These are phyloP conservation scores for Colletotrichum sp. DNA, from an alignment of 2,329 filamentous ascomycete species.

Conservation along the genomic window DNA sequence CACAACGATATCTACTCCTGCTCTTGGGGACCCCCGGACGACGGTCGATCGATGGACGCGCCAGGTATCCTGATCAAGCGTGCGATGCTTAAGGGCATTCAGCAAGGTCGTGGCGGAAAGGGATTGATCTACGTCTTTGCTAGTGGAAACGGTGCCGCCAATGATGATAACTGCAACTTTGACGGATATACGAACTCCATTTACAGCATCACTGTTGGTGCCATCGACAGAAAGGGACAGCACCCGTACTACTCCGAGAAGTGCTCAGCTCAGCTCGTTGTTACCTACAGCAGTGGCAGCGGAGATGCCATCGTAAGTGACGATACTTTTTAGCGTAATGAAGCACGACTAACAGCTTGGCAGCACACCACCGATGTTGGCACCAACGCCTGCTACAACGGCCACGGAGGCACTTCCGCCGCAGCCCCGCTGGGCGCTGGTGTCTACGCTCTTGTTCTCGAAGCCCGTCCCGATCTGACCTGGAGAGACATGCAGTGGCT, in stretches of 20 bases:
- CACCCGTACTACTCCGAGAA: constrained; percentile 97
- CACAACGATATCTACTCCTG: constrained; percentile 98
- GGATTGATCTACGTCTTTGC: constrained; percentile 97
- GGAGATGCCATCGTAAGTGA: constrained; percentile 77
- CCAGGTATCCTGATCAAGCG: constrained; percentile 86
- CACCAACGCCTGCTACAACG: constrained; percentile 74
- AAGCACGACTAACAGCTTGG: constrained; percentile 22
- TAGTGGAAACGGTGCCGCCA: constrained; percentile 87
- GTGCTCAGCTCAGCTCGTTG: constrained; percentile 93
- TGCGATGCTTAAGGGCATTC: constrained; percentile 91
- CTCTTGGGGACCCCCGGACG: constrained; percentile 96
- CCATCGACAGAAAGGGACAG: constrained; percentile 83
- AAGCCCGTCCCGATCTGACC: constrained; percentile 82
- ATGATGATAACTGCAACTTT: constrained; percentile 97
- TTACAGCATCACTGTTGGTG: constrained; percentile 96
- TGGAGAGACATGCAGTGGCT: constrained; percentile 98
- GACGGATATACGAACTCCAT: constrained; percentile 99
- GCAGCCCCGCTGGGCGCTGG: constrained; percentile 92
- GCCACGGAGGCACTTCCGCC: constrained; percentile 94
- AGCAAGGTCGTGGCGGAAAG: constrained; percentile 81
- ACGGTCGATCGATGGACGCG: constrained; percentile 91
- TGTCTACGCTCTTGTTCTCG: constrained; percentile 86
- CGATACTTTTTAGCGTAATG: neutral
- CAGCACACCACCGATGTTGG: constrained; percentile 95
- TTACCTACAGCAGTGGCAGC: constrained; percentile 93